These are phyloP conservation scores for Suillus tomentosus DNA, from an alignment of 768 basidiomycete genomes.

Conservation along the genomic window DNA sequence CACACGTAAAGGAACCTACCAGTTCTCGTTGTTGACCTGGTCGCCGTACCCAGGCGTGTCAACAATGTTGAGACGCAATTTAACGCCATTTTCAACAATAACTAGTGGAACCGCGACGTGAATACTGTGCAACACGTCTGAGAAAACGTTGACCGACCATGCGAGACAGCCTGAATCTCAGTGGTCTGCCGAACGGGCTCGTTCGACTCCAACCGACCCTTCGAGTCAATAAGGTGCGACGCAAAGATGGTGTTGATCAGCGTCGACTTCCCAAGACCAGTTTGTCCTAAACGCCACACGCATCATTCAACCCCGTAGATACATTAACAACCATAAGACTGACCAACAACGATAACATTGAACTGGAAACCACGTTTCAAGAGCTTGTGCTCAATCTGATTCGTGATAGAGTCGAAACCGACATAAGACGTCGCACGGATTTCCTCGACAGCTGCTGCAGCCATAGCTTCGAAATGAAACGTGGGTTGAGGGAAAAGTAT, in stretches of 20 bases:
- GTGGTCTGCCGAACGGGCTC: slow-evolving; percentile 94
- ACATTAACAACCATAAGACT: slow-evolving; percentile 32
- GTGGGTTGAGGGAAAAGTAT: slow-evolving; percentile 10
- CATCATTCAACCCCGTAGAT: neutral
- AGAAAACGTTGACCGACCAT: slow-evolving; percentile 59
- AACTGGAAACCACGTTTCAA: slow-evolving; percentile 99
- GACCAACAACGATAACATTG: slow-evolving; percentile 96
- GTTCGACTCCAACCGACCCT: slow-evolving; percentile 87
- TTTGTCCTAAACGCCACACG: slow-evolving; percentile 67
- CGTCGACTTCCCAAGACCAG: slow-evolving; percentile 97
- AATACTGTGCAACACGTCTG: slow-evolving; percentile 11
- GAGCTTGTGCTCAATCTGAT: slow-evolving; percentile 98
- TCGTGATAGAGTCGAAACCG: slow-evolving; percentile 97
- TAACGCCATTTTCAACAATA: slow-evolving; percentile 95
- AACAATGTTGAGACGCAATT: slow-evolving; percentile 93
- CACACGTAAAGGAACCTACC: slow-evolving; percentile 50
- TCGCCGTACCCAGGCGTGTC: slow-evolving; percentile 99
- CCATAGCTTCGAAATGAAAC: slow-evolving; percentile 33
- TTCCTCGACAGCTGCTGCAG: slow-evolving; percentile 61
- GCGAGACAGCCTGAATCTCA: slow-evolving; percentile 92
- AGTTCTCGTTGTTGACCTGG: slow-evolving; percentile 98
- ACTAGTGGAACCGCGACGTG: slow-evolving; percentile 48
- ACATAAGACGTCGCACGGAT: slow-evolving; percentile 93
- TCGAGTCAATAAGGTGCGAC: slow-evolving; percentile 96
- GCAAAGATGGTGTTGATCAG: slow-evolving; percentile 99